Evolutionary conservation across 2,329 filamentous ascomycete species (phyloP), one percentile per base, ranked within the genome.

Genomic region (Lithohypha guttulata): DNA sequence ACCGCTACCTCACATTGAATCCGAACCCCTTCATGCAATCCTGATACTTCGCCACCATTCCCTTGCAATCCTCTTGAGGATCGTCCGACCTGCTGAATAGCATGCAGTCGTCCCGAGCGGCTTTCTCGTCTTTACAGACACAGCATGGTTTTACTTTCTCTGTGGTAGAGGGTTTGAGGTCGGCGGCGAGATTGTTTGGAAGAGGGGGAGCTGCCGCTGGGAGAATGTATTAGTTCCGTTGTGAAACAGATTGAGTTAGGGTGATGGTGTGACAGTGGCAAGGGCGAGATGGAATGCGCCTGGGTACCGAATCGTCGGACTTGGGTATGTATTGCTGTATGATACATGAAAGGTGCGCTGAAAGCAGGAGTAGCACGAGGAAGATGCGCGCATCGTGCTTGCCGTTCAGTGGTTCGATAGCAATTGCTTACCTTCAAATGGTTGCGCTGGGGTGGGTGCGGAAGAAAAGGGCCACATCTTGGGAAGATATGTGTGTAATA

Each of bases 91-190:
- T 86, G 41, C 85, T 93, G 69, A 96, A 95, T 41, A 98, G 82
- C 89, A 98, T 96, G 71, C 91, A 98, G 65, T 98, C 87, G 66
- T 98, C 91, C 48, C 91, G 84, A 52, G 74, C 74, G 26, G 84
- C 71, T 64, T 98, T 98, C 63, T 98, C 86, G 30, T 91, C 77
- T 59, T 87, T 95, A 76, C 91, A 98, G 20, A 96, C 91, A 60
- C 91, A 96, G 74, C 91, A 96, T 29, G 89, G 89, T 85, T 95
- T 39, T 27, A 31, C 26, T 22, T 39, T 39, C n/a, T 39, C 26
- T 5, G 35, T 21, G 15, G 20, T 8, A 11, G 13, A 11, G 22
- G 43, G 29, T 26, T 46, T 43, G 13, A 43, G 29, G n/a, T 37
- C 33, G 25, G 30, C 29, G 14, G 43, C 43, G 27, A 42, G 34